Conservation (phyloP, 495 filamentous ascomycete genomes). For the Xylaria cubensis region DNA sequence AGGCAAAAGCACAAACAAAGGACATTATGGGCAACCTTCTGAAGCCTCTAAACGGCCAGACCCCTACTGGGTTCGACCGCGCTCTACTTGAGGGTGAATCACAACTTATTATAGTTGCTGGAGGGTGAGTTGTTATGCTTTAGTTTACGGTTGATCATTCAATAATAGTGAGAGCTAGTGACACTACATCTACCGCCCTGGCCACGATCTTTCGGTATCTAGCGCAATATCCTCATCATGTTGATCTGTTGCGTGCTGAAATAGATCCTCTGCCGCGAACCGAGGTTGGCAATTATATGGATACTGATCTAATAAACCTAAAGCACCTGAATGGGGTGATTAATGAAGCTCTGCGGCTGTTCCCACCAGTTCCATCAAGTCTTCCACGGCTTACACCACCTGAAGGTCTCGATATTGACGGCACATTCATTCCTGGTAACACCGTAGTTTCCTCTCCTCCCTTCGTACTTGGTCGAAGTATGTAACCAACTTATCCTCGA, state of each 20-base stretch:
- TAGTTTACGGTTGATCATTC: not conserved
- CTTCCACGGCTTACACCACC: slow-evolving; percentile 44
- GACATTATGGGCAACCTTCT: slow-evolving; percentile 40
- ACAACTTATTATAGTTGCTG: slow-evolving; percentile 45
- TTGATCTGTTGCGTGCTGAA: slow-evolving; percentile 41
- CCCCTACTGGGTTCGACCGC: slow-evolving; percentile 29
- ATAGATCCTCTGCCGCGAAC: slow-evolving; percentile 30
- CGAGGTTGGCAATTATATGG: slow-evolving; percentile 28
- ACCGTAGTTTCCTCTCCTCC: slow-evolving; percentile 32
- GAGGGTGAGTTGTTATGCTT: slow-evolving; percentile 27
- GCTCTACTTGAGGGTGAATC: slow-evolving; percentile 40
- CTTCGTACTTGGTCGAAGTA: slow-evolving; percentile 34
- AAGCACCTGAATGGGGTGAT: slow-evolving; percentile 43
- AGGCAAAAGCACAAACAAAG: not conserved
- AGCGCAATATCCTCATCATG: slow-evolving; percentile 37
- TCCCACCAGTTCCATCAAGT: slow-evolving; percentile 47
- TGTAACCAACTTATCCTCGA: not conserved
- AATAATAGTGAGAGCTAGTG: slow-evolving; percentile 33
- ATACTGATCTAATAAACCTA: slow-evolving; percentile 30
- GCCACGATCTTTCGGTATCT: slow-evolving; percentile 47
- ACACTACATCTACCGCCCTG: slow-evolving; percentile 47
- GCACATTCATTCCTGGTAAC: slow-evolving; percentile 48
- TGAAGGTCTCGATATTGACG: slow-evolving; percentile 48
- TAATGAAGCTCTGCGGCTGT: slow-evolving; percentile 56
- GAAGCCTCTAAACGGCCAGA: slow-evolving; percentile 25